Evolutionary conservation across 345 rosid genomes (phyloP).

Genomic region (Melaleuca alternifolia): DNA sequence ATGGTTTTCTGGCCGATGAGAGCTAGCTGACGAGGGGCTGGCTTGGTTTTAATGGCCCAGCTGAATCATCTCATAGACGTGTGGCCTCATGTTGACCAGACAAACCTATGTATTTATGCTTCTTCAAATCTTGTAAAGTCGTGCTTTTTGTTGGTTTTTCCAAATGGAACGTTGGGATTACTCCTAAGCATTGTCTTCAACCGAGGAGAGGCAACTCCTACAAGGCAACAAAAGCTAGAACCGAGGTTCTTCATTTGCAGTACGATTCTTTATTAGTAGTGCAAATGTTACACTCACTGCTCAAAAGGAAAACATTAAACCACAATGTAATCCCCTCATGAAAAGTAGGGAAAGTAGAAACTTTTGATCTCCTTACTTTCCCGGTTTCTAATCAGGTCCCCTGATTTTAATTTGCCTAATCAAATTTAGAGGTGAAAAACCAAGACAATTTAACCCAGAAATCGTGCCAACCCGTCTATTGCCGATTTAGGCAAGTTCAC

Average conservation of each 20-base stretch:
- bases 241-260: constrained; percentile 33
- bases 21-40: not conserved
- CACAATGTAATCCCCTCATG: not conserved
- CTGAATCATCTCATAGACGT: not conserved
- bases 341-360: not conserved
- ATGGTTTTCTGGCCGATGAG: not conserved
- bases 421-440: not conserved
- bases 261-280: too few relatives aligned
- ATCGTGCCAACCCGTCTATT: too few relatives aligned
- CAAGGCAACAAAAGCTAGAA: constrained; percentile 48
- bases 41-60: not conserved
- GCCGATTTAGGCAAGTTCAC: too few relatives aligned
- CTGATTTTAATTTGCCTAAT: not conserved
- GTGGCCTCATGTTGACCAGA: not conserved
- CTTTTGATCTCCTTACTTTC: too few relatives aligned
- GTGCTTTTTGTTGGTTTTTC: not conserved
- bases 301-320: too few relatives aligned
- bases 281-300: too few relatives aligned
- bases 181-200: not conserved
- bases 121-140: not conserved
- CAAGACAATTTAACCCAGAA: rapidly evolving
- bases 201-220: too few relatives aligned
- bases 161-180: not conserved
- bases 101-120: not conserved
- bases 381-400: not conserved